Conservation (phyloP, 331 rosid species). For the Prunus yedoensis region DNA sequence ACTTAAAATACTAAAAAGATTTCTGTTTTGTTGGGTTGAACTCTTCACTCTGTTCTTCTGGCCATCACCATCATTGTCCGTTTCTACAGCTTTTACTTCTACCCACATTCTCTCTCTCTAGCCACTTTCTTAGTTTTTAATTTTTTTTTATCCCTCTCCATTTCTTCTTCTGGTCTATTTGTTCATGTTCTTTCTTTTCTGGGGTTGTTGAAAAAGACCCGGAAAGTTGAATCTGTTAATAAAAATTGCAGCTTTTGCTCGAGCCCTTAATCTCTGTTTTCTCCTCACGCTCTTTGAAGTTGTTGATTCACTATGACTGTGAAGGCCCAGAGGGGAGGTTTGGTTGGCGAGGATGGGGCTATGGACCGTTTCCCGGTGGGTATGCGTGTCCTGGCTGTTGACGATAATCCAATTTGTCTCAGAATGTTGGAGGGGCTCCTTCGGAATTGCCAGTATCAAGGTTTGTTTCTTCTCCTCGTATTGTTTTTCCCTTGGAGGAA, state of each 20-base stretch:
- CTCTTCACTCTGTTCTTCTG: constrained; percentile 39
- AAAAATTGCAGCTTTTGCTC: constrained; percentile 33
- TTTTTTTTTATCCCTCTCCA: background rate
- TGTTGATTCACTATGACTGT: constrained; percentile 45
- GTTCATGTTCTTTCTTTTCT: background rate
- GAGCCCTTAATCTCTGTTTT: constrained; percentile 22
- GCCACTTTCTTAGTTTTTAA: background rate
- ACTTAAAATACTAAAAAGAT: constrained; percentile 43
- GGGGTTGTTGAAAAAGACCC: constrained; percentile 5
- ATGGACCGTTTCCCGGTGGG: constrained; percentile 72
- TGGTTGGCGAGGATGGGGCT: constrained; percentile 28
- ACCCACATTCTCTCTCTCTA: constrained; percentile 17
- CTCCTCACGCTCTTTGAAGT: constrained; percentile 37
- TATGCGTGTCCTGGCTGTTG: constrained; percentile 89
- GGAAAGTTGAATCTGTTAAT: constrained; percentile 15
- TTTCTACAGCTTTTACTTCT: constrained; percentile 45
- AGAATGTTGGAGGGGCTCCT: constrained; percentile 66
- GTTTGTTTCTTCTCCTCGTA: constrained; percentile 33
- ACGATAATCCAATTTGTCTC: constrained; percentile 78
- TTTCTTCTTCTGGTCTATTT: constrained; percentile 11
- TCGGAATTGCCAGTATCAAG: constrained; percentile 77
- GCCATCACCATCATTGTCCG: constrained; percentile 51
- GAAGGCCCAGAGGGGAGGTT: constrained; percentile 47
- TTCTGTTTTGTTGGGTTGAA: constrained; percentile 55
- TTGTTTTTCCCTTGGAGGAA: background rate